Evolutionary conservation across 2,329 filamentous ascomycete species (phyloP).

Genomic region (Curvularia sp.): DNA sequence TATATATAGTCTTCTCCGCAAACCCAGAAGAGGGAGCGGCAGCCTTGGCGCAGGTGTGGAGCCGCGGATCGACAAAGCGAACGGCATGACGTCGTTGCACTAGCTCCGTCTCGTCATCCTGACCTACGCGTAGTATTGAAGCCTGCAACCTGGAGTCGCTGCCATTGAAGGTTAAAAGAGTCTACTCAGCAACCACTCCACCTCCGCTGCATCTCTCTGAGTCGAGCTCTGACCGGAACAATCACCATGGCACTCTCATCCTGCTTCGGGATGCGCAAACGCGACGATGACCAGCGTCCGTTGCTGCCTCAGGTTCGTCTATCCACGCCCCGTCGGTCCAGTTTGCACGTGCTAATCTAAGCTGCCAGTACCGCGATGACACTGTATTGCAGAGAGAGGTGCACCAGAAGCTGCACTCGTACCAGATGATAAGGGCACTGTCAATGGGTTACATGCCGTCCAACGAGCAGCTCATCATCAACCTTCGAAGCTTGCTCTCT

Average conservation of each 20-base stretch:
- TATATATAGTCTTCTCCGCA: neutral
- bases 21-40: slow-evolving; percentile 1
- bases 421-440: slow-evolving; percentile 87
- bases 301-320: slow-evolving; percentile 69
- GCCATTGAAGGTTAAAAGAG: slow-evolving; percentile 6
- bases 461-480: slow-evolving; percentile 80
- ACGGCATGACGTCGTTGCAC: slow-evolving; percentile 18
- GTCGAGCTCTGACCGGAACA: neutral
- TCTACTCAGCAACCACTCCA: neutral
- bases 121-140: slow-evolving; percentile 11
- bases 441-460: slow-evolving; percentile 89
- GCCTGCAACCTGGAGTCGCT: slow-evolving; percentile 12
- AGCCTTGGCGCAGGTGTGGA: slow-evolving; percentile 15
- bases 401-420: slow-evolving; percentile 89
- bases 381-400: slow-evolving; percentile 72
- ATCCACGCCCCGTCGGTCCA: neutral
- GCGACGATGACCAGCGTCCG: slow-evolving; percentile 69
- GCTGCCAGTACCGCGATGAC: slow-evolving; percentile 71
- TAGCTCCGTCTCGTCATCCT: slow-evolving; percentile 19
- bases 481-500: slow-evolving; percentile 78
- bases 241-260: slow-evolving; percentile 60
- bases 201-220: slow-evolving; percentile 8
- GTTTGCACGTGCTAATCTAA: slow-evolving; percentile 2
- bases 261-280: slow-evolving; percentile 67
- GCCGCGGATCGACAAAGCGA: slow-evolving; percentile 15